Evolutionary conservation across 768 basidiomycete species (phyloP), one percentile per base, ranked within the genome.

Genomic region (Termitomyces sp.): DNA sequence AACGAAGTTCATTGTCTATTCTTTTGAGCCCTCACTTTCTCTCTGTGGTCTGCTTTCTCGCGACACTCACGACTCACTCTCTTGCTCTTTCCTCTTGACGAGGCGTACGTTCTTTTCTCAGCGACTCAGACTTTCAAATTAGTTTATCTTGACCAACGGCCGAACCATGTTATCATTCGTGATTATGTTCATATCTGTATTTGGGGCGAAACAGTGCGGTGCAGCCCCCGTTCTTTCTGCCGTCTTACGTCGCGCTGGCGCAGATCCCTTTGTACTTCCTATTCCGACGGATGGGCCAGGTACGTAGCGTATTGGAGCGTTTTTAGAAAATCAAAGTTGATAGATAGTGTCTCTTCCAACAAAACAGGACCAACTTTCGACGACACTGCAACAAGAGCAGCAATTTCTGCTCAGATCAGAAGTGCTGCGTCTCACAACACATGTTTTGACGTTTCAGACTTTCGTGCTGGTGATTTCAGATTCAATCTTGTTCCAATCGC

Each of bases 401-500:
- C 66, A 24, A 68, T 68, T 18, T 65, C 60, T 27, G 62, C 55
- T 22, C 62, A 68, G 43, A 71, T 72, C 46, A 63, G 64, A 61
- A 69, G 52, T 58, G 64, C 59, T 5, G 61, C 60, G 18, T 69
- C 67, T 14, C 65, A 67, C 27, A 62, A 68, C 43, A 64, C 62
- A 18, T 67, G 65, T 32, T 68, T 70, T 53, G 66, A 70, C 42
- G 65, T 67, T 39, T 69, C 69, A 7, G 62, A 72, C 61, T 70
- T 73, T 63, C 61, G 64, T 22, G 65, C 67, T 54, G 68, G 67
- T 20, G 68, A 69, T 47, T 67, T 66, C 46, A 60, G 68, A 32
- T 69, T 69, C 59, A 72, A 73, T 62, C 66, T 73, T 43, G 68
- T 73, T 42, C 69, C 68, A 46, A 42, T 71, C 20, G 58, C 65